Base-by-base conservation (phyloP, 176 grass and related monocot genomes). In the Ananas comosus region DNA sequence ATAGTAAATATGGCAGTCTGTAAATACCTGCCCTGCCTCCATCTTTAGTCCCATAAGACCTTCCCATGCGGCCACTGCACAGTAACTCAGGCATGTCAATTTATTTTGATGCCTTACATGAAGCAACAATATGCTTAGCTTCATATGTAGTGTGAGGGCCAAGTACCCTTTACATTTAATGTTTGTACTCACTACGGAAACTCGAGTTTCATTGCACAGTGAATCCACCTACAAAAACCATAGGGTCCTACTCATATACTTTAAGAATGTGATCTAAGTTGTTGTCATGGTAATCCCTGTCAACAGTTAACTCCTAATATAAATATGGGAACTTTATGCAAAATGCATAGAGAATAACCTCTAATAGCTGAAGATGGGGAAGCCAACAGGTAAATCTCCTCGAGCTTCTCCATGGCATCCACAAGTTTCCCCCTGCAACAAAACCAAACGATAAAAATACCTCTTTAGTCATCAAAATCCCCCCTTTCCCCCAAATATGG, bases 1-100 rank as follows among this genome's bases (percentile, higher is more conserved):
- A 57, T n/a, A 3, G 48, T n/a, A 71, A 78, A 71, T 58, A 68
- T 23, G 61, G 53, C 74, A 69, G 28, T 58, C 13, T 65, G 50
- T 24, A 72, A 74, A 50, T 78, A 96, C 89, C 93, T 92, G 77
- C 70, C 68, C 71, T 53, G 71, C 58, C 73, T 97, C 86, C 88
- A 97, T 85, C 63, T 13, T 61, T 71, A 97, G 48, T 53, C 88
- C 89, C 66, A 85, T 86, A 50, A 82, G 24, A 12, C 86, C 77
- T 81, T 97, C 93, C 79, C 89, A 92, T 2, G 84, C 82, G 28
- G 83, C 79, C 83, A 97, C 93, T 97, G 86, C 72, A 87, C 13
- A 80, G 50, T 70, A 11, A 82, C 16, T 80, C 24, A 64, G 5
- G 50, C 61, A 67, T 65, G 73, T 64, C 25, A 9, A 28, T 63